These are phyloP conservation scores for Magnusiomyces clavatus DNA, from an alignment of 1,139 yeast genomes.

Conservation along the genomic window DNA sequence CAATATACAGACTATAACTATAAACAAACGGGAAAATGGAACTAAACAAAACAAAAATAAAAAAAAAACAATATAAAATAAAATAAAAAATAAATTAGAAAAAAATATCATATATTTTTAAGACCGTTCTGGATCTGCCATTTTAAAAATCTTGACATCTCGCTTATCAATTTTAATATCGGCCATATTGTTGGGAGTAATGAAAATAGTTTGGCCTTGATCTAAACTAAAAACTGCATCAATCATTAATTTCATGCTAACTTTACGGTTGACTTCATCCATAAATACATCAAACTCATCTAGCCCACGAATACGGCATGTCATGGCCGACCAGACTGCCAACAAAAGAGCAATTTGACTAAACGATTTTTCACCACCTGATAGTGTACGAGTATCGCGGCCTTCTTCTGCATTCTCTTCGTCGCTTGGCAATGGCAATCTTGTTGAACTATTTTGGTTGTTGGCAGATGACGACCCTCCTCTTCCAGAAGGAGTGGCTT, in stretches of 20 bases:
- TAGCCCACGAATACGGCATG: constrained; percentile 74
- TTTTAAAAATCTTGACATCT: constrained; percentile 64
- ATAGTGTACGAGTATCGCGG: constrained; percentile 72
- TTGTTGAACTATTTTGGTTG: not conserved
- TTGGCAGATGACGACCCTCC: constrained; percentile 54
- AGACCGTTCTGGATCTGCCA: constrained; percentile 44
- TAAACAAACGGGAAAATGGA: no score
- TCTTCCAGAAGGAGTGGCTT: constrained; percentile 27
- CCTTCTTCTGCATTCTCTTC: constrained; percentile 49
- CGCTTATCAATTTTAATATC: constrained; percentile 53
- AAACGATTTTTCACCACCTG: constrained; percentile 96
- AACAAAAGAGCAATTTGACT: constrained; percentile 82
- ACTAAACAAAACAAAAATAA: not conserved
- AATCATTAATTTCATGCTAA: constrained; percentile 69
- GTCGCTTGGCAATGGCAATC: constrained; percentile 15
- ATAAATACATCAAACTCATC: constrained; percentile 98
- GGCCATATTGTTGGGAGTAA: constrained; percentile 91
- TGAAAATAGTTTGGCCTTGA: constrained; percentile 70
- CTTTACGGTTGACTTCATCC: constrained; percentile 87
- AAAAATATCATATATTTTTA: not conserved
- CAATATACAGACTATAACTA: no score
- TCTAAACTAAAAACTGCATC: constrained; percentile 45
- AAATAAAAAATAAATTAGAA: not conserved
- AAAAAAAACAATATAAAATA: not conserved
- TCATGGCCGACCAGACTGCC: constrained; percentile 92